Evolutionary conservation across 129 eudicot species (phyloP).

Genomic region (Mikania micrantha): DNA sequence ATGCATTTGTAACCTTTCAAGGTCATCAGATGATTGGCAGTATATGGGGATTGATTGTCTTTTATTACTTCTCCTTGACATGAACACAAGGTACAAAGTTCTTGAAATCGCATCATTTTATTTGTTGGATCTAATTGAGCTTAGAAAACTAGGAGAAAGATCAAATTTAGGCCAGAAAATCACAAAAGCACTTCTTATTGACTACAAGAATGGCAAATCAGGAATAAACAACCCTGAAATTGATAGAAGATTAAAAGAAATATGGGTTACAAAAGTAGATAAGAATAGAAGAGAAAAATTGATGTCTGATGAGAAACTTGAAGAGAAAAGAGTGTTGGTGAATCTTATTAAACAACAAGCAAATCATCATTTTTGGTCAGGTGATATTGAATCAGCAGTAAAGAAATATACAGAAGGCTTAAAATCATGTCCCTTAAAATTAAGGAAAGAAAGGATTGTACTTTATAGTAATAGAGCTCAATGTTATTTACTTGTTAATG

Average conservation of each 20-base stretch:
- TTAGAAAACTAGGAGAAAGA: constrained; percentile 44
- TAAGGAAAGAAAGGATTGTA: constrained; percentile 60
- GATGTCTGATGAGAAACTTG: constrained; percentile 43
- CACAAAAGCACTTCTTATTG: constrained; percentile 41
- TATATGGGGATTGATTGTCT: constrained; percentile 87
- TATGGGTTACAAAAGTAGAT: constrained; percentile 53
- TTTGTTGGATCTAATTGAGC: constrained; percentile 62
- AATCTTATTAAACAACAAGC: constrained; percentile 64
- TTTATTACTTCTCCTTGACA: constrained; percentile 61
- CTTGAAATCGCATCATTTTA: constrained; percentile 33
- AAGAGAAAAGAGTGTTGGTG: constrained; percentile 43
- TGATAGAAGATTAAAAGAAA: constrained; percentile 38
- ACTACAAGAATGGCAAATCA: constrained; percentile 39
- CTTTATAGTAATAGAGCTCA: constrained; percentile 82
- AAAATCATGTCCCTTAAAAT: constrained; percentile 54
- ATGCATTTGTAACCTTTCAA: constrained; percentile 58
- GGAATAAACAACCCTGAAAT: constrained; percentile 28
- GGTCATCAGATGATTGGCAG: constrained; percentile 96
- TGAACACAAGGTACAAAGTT: constrained; percentile 61
- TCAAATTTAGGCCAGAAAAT: constrained; percentile 55
- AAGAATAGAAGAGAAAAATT: constrained; percentile 42
- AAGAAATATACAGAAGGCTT: constrained; percentile 63
- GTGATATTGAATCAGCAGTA: constrained; percentile 50
- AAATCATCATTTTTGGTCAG: constrained; percentile 47
- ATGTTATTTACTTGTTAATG: constrained; percentile 52